Percentiles rank a stretch among this genome's conserved stretches.
Evolutionary conservation across 2,329 filamentous ascomycete genomes (phyloP).

Genomic region (Fusarium torulosum): DNA sequence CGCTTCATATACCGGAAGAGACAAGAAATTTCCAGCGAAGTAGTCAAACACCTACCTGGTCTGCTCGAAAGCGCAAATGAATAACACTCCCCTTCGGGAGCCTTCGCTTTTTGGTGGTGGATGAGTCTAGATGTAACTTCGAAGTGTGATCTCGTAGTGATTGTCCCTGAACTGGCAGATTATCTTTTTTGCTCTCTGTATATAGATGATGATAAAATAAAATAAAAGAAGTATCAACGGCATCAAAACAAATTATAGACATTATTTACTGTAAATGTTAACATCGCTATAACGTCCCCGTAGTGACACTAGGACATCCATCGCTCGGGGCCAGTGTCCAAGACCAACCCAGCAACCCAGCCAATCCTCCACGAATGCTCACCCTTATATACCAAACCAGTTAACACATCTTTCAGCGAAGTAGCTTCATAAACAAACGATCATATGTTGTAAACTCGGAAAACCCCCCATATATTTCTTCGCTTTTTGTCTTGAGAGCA

Average conservation of each 20-base stretch:
- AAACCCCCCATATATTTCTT: conserved; percentile 5
- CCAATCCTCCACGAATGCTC: background rate
- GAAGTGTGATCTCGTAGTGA: background rate
- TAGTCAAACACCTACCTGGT: background rate
- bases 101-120: conserved; percentile 20
- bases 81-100: background rate
- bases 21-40: conserved; percentile 1
- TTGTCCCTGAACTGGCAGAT: too few relatives aligned
- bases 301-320: background rate
- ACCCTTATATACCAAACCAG: background rate
- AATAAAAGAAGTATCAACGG: too few relatives aligned
- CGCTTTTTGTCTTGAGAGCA: conserved; percentile 17
- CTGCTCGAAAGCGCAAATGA: background rate
- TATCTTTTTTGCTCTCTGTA: too few relatives aligned
- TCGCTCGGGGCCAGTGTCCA: background rate
- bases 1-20: conserved; percentile 2
- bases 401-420: background rate
- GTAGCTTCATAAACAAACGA: conserved; percentile 3
- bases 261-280: too few relatives aligned
- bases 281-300: too few relatives aligned
- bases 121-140: background rate
- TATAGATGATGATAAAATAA: too few relatives aligned
- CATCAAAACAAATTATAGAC: too few relatives aligned
- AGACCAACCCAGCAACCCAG: too few relatives aligned
- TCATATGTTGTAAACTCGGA: background rate